Percentiles rank a stretch among this genome's conserved stretches.
Evolutionary conservation across 371 early-diverging fungal species (phyloP).

Genomic region (Apophysomyces sp.): DNA sequence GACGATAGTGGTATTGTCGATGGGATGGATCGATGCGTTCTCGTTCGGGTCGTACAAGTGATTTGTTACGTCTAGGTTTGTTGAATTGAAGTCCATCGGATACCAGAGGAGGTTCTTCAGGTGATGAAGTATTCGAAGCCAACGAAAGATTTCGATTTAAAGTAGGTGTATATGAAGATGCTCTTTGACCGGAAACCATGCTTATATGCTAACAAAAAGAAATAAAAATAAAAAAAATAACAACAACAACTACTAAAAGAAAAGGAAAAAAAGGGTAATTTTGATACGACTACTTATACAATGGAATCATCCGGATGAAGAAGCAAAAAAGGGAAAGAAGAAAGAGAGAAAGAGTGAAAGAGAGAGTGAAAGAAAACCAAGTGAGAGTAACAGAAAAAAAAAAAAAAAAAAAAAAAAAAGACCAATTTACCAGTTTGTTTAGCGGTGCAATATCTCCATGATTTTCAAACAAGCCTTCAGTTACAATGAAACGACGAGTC

Average conservation of each 20-base stretch:
- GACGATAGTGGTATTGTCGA: constrained; percentile 57
- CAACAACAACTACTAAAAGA: neutral
- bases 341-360: neutral
- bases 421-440: constrained; percentile 61
- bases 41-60: constrained; percentile 73
- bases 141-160: constrained; percentile 1
- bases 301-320: neutral
- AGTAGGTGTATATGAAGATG: neutral
- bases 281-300: no score
- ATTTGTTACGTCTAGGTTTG: constrained; percentile 51
- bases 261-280: neutral
- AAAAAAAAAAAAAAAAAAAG: neutral
- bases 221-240: neutral
- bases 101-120: neutral
- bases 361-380: neutral
- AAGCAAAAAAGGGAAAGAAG: neutral
- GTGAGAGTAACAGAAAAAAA: neutral
- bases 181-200: neutral
- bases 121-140: neutral
- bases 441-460: constrained; percentile 92
- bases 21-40: constrained; percentile 58
- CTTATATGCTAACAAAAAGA: neutral
- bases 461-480: constrained; percentile 96
- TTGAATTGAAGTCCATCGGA: constrained; percentile 5
- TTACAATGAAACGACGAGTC: constrained; percentile 93